Base-by-base conservation (phyloP, 2,329 filamentous ascomycete species). In the Dactylonectria macrodidyma region DNA sequence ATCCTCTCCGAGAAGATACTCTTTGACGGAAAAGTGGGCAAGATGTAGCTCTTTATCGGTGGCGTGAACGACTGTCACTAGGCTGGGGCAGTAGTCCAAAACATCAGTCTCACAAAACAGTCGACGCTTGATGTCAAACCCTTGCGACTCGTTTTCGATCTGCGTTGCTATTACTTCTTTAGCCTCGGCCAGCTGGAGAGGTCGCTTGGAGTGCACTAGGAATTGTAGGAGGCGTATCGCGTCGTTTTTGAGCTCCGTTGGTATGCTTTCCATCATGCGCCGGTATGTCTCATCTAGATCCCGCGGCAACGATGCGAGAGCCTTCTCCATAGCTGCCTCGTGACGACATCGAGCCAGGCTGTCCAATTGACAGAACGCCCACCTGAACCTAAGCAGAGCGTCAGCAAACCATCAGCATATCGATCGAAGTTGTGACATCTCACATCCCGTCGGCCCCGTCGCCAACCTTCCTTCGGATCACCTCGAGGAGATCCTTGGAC, bases 381-480 rank as follows among this genome's bases (percentile, higher is more conserved):
- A 78, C 60, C 72, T 70, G 58, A 77, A 78, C 77, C 76, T 76
- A 47, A 2, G 7, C n/a, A 47, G n/a, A 47, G 44, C 4, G 6
- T 47, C 44, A 47, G 44, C n/a, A 47, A 47, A 10, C n/a, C n/a
- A 44, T 5, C 19, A 6, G 46, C 11, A 11, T 50, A 22, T 19
- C 24, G 24, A 33, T 54, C 41, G 16, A 12, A 44, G 2, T 2
- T 26, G n/a, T 8, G 10, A 41, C n/a, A n/a, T n/a, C 76, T 73
- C 71, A 79, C 77, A 79, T 80, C 47, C 77, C 78, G 38, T 76
- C 65, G 41, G 77, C 73, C 6, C 73, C 44, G 38, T 66, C 62
- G 8, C 70, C 72, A 30, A 76, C 55, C 38, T 65, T 65, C 0
- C 48, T 57, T 12, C 14, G 33, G 34, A 75, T 71, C n/a, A 46